Base-by-base conservation (phyloP, 352 stramenopile species). In the Phytophthora brassicae region DNA sequence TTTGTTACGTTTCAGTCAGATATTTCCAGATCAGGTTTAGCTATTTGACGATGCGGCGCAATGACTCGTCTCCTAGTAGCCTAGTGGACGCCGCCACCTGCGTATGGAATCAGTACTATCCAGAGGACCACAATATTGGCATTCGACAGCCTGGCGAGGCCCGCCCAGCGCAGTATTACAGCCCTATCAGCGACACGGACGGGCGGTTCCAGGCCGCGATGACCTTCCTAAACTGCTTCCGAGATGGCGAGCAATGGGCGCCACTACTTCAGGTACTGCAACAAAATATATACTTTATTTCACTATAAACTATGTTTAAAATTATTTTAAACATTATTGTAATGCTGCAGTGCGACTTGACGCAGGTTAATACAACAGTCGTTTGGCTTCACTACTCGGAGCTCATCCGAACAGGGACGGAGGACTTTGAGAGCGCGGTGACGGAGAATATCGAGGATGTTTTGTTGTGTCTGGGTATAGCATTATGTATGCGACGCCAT, bases 61-160 rank as follows among this genome's bases (percentile, higher is more conserved):
- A 50, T 57, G 39, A 46, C 28, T 60, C 53, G 46, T 72, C 60
- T 29, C 49, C 45, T 16, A 75, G 68, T 51, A 59, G 57, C 23
- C 55, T 73, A 17, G 59, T 79, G 45, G 55, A 72, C 9, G 78
- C 83, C 16, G 80, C 83, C 6, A 92, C 76, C 36, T 75, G 77
- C 56, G 83, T 92, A 31, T 92, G 83, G 83, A 88, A 66, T 43
- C 83, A 88, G 64, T 92, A 90, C 60, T 92, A 90, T 58, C 79
- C 81, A 2, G 65, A 84, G 20, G 81, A 92, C 60, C 79, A 89
- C 51, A 65, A 77, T 59, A 74, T 87, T 31, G 75, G 77, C 14
- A 44, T 73, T 16, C 60, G 60, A 1, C 62, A 64, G 26, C 73
- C 77, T 0, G 75, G 68, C 9, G 77, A 85, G 56, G 76, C 75